Evolutionary conservation across 2,329 filamentous ascomycete genomes (phyloP).

Genomic region (Dryadomyces quercus-mongolicae): DNA sequence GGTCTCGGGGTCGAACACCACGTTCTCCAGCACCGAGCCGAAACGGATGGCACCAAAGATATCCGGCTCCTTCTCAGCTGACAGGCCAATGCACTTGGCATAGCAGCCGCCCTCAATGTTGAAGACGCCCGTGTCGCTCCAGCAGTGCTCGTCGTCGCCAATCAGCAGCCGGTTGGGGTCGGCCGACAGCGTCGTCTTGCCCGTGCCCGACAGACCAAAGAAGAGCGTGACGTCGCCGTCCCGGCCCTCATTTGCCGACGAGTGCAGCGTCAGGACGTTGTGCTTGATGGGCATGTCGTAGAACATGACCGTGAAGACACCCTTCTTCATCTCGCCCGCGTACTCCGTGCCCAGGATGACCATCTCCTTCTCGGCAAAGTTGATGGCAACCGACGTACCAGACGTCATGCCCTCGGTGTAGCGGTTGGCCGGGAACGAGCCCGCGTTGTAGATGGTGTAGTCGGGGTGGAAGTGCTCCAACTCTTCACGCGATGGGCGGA

Average conservation of each 20-base stretch:
- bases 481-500: slow-evolving; percentile 81
- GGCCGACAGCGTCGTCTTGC: slow-evolving; percentile 96
- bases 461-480: slow-evolving; percentile 96
- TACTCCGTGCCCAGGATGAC: slow-evolving; percentile 99
- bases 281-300: slow-evolving; percentile 99
- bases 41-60: slow-evolving; percentile 94
- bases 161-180: slow-evolving; percentile 95
- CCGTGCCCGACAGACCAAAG: slow-evolving; percentile 96
- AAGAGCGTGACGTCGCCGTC: slow-evolving; percentile 95
- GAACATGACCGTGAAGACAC: slow-evolving; percentile 97
- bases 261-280: slow-evolving; percentile 96
- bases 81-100: slow-evolving; percentile 95
- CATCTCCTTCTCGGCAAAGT: slow-evolving; percentile 99
- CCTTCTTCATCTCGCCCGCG: slow-evolving; percentile 96
- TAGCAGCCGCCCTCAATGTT: slow-evolving; percentile 99
- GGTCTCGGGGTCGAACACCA: slow-evolving; percentile 87
- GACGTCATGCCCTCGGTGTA: slow-evolving; percentile 99
- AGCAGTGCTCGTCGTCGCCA: slow-evolving; percentile 99
- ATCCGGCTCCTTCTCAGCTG: slow-evolving; percentile 97
- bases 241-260: slow-evolving; percentile 93
- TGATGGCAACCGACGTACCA: slow-evolving; percentile 93
- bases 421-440: slow-evolving; percentile 95
- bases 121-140: slow-evolving; percentile 93
- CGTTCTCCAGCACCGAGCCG: slow-evolving; percentile 95
- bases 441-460: slow-evolving; percentile 99